Evolutionary conservation across 371 early-diverging fungal species (phyloP).

Genomic region (Lichtheimia hyalospora): DNA sequence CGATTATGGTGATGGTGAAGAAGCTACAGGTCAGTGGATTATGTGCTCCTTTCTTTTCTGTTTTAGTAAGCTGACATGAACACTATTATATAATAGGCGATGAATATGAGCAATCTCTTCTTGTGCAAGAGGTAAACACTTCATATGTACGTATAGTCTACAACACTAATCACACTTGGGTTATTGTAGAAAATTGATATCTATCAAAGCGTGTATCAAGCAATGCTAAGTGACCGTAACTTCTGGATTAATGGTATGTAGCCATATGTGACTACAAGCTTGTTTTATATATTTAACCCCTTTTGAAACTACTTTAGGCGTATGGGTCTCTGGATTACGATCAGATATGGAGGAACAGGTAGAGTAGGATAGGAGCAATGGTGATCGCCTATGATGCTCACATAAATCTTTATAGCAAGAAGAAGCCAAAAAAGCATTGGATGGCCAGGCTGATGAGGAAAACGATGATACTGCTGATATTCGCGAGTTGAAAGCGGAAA

Average conservation of each 20-base stretch:
- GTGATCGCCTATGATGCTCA: no score
- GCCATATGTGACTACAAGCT: not conserved
- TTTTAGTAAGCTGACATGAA: not conserved
- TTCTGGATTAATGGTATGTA: slow-evolving; percentile 23
- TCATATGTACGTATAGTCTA: not conserved
- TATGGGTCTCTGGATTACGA: slow-evolving; percentile 8
- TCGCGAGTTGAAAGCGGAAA: not conserved
- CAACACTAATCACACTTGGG: not conserved
- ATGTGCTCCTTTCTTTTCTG: not conserved
- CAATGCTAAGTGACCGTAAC: slow-evolving; percentile 22
- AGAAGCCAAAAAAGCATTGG: no score
- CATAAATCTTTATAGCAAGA: no score
- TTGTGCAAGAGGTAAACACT: slow-evolving; percentile 37
- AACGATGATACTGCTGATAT: no score
- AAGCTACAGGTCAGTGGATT: slow-evolving; percentile 17
- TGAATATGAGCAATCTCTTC: slow-evolving; percentile 42
- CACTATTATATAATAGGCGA: slow-evolving; percentile 20
- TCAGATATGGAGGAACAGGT: not conserved
- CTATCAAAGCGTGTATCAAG: slow-evolving; percentile 29
- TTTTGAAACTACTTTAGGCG: not conserved
- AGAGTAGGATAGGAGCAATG: not conserved
- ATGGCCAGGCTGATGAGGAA: no score
- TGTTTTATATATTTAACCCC: not conserved
- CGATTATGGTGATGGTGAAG: slow-evolving; percentile 23
- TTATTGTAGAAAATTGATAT: slow-evolving; percentile 20